Base-by-base conservation (phyloP, 2,329 filamentous ascomycete genomes). In the Exophiala bonariae region DNA sequence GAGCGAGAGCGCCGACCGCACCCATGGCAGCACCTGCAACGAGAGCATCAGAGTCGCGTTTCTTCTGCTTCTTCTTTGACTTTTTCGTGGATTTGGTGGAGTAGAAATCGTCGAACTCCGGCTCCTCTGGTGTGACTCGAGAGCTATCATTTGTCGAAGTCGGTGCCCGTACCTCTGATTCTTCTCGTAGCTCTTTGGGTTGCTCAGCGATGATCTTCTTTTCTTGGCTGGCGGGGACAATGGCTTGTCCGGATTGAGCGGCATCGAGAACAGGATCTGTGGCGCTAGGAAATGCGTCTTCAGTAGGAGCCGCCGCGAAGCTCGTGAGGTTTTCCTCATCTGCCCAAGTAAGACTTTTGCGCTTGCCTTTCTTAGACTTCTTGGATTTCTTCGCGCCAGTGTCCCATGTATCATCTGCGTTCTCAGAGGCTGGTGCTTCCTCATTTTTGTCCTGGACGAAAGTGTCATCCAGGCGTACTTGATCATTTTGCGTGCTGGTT, bases 41-140 rank as follows among this genome's bases (percentile, higher is more conserved):
- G 32, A 39, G n/a, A 23, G 11, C 26, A 28, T 31, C 30, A 36
- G 44, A 23, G 11, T 35, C 23, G 23, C 45, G 48, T 38, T 52
- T 49, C 35, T 47, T 52, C 13, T 41, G 40, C 35, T 52, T 52
- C 36, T 52, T 62, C 17, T 56, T 59, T 30, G 47, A 44, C 33
- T 64, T 66, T 45, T 51, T 54, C 22, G 32, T 32, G 31, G 41
- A 48, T 30, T 48, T 54, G 38, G 13, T 14, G 17, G 40, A 22
- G 14, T 19, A 20, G 30, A 41, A 37, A 10, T 36, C 45, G 18
- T 22, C 9, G 20, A 32, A 18, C 4, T 20, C 18, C 26, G 23
- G 35, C 3, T 6, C 32, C 14, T 34, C 32, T 26, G 23, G 23
- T 6, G 23, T 26, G 6, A 26, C 11, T 11, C 11, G 6, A 11